phyloP scores from a whole-genome alignment of 805 yeast genomes.

The Peterozyma xylosa region DNA sequence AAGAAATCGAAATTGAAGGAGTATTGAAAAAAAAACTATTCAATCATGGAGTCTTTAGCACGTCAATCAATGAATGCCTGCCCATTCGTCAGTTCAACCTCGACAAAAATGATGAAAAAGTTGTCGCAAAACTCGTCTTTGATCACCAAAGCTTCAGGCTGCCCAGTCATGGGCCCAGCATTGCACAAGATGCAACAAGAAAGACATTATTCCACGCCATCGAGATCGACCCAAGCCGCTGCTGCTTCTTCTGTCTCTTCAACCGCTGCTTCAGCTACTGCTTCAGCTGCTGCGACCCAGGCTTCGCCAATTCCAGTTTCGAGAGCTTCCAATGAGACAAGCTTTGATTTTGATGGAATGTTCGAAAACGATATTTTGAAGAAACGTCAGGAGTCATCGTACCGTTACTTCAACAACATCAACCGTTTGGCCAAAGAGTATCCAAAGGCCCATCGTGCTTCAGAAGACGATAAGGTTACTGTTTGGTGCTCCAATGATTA shows the following conservation, averaged over 20 bases:
- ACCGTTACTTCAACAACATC: slow-evolving; percentile 94
- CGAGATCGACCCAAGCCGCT: slow-evolving; percentile 35
- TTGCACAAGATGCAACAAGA: slow-evolving; percentile 33
- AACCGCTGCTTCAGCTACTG: slow-evolving; percentile 14
- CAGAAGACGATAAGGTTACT: slow-evolving; percentile 76
- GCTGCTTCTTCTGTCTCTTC: slow-evolving; percentile 23
- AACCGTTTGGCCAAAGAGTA: slow-evolving; percentile 91
- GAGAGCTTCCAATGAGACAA: slow-evolving; percentile 36
- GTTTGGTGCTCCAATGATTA: slow-evolving; percentile 99
- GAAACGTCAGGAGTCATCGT: slow-evolving; percentile 84
- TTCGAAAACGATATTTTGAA: slow-evolving; percentile 58
- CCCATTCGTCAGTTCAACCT: slow-evolving; percentile 64
- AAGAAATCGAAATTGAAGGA: no score
- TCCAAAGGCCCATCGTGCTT: slow-evolving; percentile 82
- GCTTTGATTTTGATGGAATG: slow-evolving; percentile 67
- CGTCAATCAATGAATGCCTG: slow-evolving; percentile 73
- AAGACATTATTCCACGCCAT: slow-evolving; percentile 39
- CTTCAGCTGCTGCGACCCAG: slow-evolving; percentile 2
- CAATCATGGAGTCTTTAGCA: slow-evolving; percentile 67
- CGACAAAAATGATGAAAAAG: slow-evolving; percentile 52
- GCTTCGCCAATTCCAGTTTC: slow-evolving; percentile 13
- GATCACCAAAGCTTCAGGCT: slow-evolving; percentile 54
- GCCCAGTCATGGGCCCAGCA: slow-evolving; percentile 92
- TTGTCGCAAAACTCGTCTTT: slow-evolving; percentile 39
- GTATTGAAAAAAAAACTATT: no score